phyloP scores from a whole-genome alignment of 73 alveolate species.

The Tetrahymena borealis region DNA sequence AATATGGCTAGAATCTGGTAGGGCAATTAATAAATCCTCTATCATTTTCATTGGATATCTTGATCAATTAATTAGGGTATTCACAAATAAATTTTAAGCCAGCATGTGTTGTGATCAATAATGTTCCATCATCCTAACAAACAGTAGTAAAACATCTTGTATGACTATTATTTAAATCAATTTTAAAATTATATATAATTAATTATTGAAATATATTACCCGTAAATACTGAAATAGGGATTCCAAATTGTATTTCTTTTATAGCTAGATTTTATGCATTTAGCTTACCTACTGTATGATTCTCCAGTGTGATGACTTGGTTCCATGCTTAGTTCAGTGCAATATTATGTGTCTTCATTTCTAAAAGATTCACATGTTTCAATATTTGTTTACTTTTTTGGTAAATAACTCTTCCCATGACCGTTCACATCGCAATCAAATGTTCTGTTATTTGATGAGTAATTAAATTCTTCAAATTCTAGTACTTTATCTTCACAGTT shows the following conservation, averaged over 20 bases:
- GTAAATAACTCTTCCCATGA: not conserved
- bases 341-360: not conserved
- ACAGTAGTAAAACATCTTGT: not conserved
- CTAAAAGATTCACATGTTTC: not conserved
- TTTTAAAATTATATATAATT: not conserved
- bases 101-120: not conserved
- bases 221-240: not conserved
- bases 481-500: not conserved
- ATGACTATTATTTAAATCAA: not conserved
- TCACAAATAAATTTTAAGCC: not conserved
- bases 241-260: not conserved
- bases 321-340: not conserved
- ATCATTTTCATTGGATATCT: not conserved
- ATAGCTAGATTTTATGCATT: not conserved
- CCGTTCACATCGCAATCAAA: not conserved
- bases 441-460: not conserved
- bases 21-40: not conserved
- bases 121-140: not conserved
- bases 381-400: not conserved
- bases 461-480: not conserved
- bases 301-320: not conserved
- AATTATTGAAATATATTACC: not conserved
- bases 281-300: not conserved
- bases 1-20: not conserved
- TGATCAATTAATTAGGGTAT: not conserved